A percentile compares a stretch with the other conserved stretches of the same genome.
These are phyloP conservation scores for Xylaria palmicola DNA, from an alignment of 495 filamentous ascomycete species.

Conservation along the genomic window DNA sequence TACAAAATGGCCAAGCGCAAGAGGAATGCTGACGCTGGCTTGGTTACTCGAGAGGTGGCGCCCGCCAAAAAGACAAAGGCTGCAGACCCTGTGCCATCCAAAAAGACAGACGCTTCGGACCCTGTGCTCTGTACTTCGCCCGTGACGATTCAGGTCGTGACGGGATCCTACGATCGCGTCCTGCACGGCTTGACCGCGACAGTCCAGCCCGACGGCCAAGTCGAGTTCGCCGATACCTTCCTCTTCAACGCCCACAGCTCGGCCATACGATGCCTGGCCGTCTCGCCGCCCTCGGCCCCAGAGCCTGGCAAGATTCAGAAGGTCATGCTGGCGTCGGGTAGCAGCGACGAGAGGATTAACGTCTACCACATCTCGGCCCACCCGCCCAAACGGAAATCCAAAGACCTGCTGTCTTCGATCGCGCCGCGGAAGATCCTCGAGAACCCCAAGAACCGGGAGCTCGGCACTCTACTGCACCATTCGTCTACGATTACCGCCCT, in stretches of 20 bases:
- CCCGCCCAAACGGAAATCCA: slow-evolving; percentile 51
- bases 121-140: slow-evolving; percentile 29
- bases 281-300: slow-evolving; percentile 73
- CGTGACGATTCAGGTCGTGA: slow-evolving; percentile 78
- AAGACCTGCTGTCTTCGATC: slow-evolving; percentile 57
- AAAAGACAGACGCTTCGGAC: slow-evolving; percentile 43
- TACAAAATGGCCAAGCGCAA: slow-evolving; percentile 74
- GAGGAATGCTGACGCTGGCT: slow-evolving; percentile 47
- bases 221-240: slow-evolving; percentile 88
- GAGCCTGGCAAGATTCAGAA: slow-evolving; percentile 60
- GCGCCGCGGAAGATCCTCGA: slow-evolving; percentile 68
- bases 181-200: slow-evolving; percentile 87
- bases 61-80: slow-evolving; percentile 44
- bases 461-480: slow-evolving; percentile 87
- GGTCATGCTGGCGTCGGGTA: slow-evolving; percentile 82
- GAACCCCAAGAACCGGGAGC: slow-evolving; percentile 81
- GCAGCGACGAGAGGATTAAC: slow-evolving; percentile 91
- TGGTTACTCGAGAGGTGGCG: slow-evolving; percentile 17
- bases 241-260: slow-evolving; percentile 92
- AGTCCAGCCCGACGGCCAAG: slow-evolving; percentile 47
- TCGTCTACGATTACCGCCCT: slow-evolving; percentile 73
- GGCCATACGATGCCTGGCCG: slow-evolving; percentile 82
- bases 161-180: slow-evolving; percentile 91
- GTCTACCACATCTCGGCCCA: slow-evolving; percentile 84
- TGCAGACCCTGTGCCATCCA: slow-evolving; percentile 32